Conservation (phyloP, 2,329 filamentous ascomycete genomes). For the Aureobasidium sp. region DNA sequence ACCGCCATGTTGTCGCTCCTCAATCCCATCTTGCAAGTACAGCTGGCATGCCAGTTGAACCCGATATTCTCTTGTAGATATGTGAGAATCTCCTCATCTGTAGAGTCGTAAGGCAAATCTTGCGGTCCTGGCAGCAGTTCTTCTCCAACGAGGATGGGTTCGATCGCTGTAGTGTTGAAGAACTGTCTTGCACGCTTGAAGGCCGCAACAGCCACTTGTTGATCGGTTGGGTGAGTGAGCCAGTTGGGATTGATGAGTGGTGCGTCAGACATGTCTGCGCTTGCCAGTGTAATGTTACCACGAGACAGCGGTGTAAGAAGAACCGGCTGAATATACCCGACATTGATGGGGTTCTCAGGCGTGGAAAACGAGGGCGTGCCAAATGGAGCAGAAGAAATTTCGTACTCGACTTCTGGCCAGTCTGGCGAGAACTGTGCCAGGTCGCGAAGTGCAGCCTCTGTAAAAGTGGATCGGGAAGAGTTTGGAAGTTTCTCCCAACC, state of each 20-base stretch:
- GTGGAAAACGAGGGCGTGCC: conserved; percentile 26
- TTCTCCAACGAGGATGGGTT: conserved; percentile 22
- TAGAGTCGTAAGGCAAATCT: conserved; percentile 16
- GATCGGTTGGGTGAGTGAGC: conserved; percentile 30
- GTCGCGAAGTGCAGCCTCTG: conserved; percentile 18
- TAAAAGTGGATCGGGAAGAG: conserved; percentile 11
- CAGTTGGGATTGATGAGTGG: conserved; percentile 33
- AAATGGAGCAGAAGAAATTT: not conserved
- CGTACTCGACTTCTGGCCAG: conserved; percentile 32
- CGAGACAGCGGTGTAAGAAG: not conserved
- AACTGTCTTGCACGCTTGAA: conserved; percentile 21
- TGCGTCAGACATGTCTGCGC: conserved; percentile 23
- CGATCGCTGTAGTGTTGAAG: conserved; percentile 24
- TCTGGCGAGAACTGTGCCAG: conserved; percentile 25
- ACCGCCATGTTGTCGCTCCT: conserved; percentile 17
- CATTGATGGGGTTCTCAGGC: conserved; percentile 17
- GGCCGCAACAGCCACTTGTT: conserved; percentile 18
- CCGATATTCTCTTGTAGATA: not conserved
- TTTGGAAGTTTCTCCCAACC: conserved; percentile 27
- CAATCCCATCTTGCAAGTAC: conserved; percentile 7
- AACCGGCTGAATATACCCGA: not conserved
- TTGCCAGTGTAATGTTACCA: conserved; percentile 22
- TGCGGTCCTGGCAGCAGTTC: conserved; percentile 27
- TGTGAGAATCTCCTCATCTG: conserved; percentile 27
- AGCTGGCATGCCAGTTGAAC: not conserved